phyloP scores from a whole-genome alignment of 768 basidiomycete species.

The Hirschioporus abietinus region DNA sequence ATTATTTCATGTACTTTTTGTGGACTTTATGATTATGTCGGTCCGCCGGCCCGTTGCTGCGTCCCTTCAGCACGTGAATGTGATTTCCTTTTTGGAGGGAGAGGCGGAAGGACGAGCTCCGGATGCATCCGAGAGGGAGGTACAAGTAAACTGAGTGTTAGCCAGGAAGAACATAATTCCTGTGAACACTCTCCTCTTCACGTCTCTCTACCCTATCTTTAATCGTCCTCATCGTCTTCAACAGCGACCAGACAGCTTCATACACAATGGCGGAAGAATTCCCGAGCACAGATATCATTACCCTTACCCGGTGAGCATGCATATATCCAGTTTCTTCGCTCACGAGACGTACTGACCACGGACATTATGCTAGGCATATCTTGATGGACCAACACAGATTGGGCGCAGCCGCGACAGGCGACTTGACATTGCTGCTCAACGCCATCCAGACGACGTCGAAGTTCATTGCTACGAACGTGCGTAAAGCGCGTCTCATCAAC shows the following conservation, averaged over 20 bases:
- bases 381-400: conserved; percentile 79
- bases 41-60: neutral
- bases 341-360: conserved; percentile 7
- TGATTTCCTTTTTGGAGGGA: conserved; percentile 8
- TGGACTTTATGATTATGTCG: conserved; percentile 3
- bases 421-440: conserved; percentile 88
- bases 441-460: conserved; percentile 96
- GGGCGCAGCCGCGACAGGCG: conserved; percentile 82
- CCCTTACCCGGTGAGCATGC: conserved; percentile 73
- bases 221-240: neutral
- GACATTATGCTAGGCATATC: conserved; percentile 59
- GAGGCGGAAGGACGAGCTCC: conserved; percentile 16
- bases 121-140: neutral
- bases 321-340: conserved; percentile 5
- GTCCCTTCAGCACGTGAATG: neutral
- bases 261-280: conserved; percentile 46
- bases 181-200: neutral
- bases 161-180: neutral
- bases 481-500: conserved; percentile 95
- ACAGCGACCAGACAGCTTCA: conserved; percentile 2
- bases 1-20: neutral
- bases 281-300: conserved; percentile 85
- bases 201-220: no score
- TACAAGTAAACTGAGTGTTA: neutral
- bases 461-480: conserved; percentile 97